These are phyloP conservation scores for Boletus barrowsii DNA, from an alignment of 768 basidiomycete species.

Conservation along the genomic window DNA sequence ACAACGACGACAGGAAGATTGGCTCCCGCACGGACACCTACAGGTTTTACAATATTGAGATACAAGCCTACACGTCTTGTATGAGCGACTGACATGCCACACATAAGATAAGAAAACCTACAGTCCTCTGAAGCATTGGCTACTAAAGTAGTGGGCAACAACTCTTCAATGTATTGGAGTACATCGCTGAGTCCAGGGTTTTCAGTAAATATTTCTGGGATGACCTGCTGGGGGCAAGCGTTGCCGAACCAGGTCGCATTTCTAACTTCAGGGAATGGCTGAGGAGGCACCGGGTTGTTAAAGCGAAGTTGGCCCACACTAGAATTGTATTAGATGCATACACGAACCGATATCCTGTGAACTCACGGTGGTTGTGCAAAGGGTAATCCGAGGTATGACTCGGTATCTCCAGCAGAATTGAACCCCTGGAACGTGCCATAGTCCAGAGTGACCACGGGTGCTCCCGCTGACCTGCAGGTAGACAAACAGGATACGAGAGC, in stretches of 20 bases:
- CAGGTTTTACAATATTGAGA: slow-evolving; percentile 12
- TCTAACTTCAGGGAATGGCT: background rate
- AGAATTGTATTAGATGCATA: background rate
- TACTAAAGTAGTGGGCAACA: background rate
- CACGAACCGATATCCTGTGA: background rate
- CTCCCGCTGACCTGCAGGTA: background rate
- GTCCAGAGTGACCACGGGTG: background rate
- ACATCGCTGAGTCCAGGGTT: background rate
- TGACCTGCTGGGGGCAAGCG: slow-evolving; percentile 39
- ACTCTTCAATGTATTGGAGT: slow-evolving; percentile 1
- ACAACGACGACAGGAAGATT: slow-evolving; percentile 26
- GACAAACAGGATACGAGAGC: background rate
- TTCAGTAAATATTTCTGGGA: background rate
- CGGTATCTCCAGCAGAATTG: background rate
- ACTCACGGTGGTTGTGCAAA: slow-evolving; percentile 3
- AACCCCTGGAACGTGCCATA: slow-evolving; percentile 1
- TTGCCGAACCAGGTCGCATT: slow-evolving; percentile 21
- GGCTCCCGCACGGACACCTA: background rate
- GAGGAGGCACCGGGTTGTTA: slow-evolving; percentile 10
- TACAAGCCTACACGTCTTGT: slow-evolving; percentile 20
- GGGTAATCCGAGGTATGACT: background rate
- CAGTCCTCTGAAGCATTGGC: slow-evolving; percentile 17
- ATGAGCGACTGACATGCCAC: background rate
- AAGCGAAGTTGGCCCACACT: slow-evolving; percentile 20
- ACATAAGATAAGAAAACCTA: background rate